Conservation (phyloP, 2,329 filamentous ascomycete genomes). For the Parastagonospora avenae region DNA sequence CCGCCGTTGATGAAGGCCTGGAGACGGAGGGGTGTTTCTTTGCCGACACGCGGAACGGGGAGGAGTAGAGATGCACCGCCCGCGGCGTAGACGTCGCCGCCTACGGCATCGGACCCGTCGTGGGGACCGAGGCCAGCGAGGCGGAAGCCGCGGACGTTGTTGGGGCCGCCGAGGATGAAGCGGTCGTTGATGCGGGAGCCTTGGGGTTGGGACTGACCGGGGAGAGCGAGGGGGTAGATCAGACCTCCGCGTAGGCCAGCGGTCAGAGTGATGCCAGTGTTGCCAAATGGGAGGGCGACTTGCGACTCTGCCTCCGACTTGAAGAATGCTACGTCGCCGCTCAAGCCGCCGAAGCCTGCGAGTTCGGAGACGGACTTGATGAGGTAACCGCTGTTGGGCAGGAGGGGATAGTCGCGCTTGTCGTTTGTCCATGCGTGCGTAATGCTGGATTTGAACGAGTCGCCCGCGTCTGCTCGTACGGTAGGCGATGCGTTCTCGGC, state of each 20-base stretch:
- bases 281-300: slow-evolving; percentile 73
- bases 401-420: slow-evolving; percentile 79
- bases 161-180: slow-evolving; percentile 92
- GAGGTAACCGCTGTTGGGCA: slow-evolving; percentile 83
- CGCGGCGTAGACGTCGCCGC: slow-evolving; percentile 90
- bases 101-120: slow-evolving; percentile 83
- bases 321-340: slow-evolving; percentile 90
- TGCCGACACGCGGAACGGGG: slow-evolving; percentile 80
- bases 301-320: slow-evolving; percentile 88
- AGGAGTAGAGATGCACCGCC: slow-evolving; percentile 85
- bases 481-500: slow-evolving; percentile 76
- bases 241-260: slow-evolving; percentile 81
- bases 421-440: slow-evolving; percentile 82
- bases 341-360: slow-evolving; percentile 83
- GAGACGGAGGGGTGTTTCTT: slow-evolving; percentile 81
- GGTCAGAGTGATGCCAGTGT: slow-evolving; percentile 81
- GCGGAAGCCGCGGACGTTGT: slow-evolving; percentile 92
- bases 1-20: slow-evolving; percentile 94
- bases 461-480: slow-evolving; percentile 82
- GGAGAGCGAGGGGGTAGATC: slow-evolving; percentile 78
- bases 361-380: slow-evolving; percentile 78
- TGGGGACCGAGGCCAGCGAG: slow-evolving; percentile 86
- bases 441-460: slow-evolving; percentile 86
- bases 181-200: slow-evolving; percentile 89
- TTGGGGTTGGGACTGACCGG: slow-evolving; percentile 59